Base-by-base conservation (phyloP, 169 alveolate genomes). In the Pseudocohnilembus persalinus region DNA sequence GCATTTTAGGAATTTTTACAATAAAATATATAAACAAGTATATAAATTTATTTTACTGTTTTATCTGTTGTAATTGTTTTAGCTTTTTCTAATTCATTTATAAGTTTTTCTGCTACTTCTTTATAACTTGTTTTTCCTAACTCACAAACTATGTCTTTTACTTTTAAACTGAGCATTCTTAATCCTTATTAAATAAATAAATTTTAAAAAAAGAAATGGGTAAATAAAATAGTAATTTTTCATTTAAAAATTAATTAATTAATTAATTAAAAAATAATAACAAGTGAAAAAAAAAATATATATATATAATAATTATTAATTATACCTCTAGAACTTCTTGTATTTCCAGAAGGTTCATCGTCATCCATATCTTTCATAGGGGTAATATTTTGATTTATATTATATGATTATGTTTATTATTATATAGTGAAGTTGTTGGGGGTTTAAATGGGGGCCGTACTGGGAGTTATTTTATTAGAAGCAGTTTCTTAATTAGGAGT, bases 61-160 rank as follows among this genome's bases (percentile, higher is more conserved):
- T 74, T 80, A 27, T 82, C 76, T 26, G 35, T 87, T 16, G 29
- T 33, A 32, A 81, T 78, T n/a, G 75, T 73, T 65, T 77, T 84
- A 0, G 80, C 82, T 15, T 79, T 83, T 29, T 84, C 63, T 20
- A 88, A 68, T 33, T 88, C 83, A 34, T 92, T 74, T 0, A 92
- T 87, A 29, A 92, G 74, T 78, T 83, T 77, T 64, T 92, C 89
- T 15, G 94, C 92, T 25, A 92, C 96, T 74, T 92, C 92, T 73
- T 89, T 89, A 76, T 89, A 90, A 74, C 93, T 87, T 28, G 96
- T 90, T 72, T 86, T 33, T 76, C 84, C 65, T 35, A 76, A 75
- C 64, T 84, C 83, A 16, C 81, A 74, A 24, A 92, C 93, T 25
- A 92, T 83, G 30, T 92, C 94, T 68, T 81, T 77, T 20, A 92